A percentile compares a stretch with the other conserved stretches of the same genome.
Conservation (phyloP, 2,329 filamentous ascomycete genomes). For the Cladophialophora exuberans region DNA sequence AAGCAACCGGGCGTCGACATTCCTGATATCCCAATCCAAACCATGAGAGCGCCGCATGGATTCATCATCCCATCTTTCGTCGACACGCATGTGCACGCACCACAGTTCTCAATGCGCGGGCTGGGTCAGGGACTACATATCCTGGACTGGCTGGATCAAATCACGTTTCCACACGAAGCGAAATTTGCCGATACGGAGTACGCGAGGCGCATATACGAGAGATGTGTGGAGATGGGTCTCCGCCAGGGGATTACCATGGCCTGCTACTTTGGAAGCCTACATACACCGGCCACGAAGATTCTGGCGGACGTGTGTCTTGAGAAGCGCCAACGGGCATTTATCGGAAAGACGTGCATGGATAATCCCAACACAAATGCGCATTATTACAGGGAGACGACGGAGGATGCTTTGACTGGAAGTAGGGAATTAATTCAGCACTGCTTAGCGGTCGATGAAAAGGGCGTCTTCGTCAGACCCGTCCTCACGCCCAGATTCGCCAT, state of each 20-base stretch:
- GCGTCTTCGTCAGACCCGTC: slow-evolving; percentile 50
- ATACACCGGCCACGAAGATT: slow-evolving; percentile 60
- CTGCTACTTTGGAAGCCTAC: slow-evolving; percentile 62
- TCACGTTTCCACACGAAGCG: slow-evolving; percentile 68
- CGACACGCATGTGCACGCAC: slow-evolving; percentile 71
- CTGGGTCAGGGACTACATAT: slow-evolving; percentile 45
- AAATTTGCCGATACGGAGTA: slow-evolving; percentile 60
- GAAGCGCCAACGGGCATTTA: slow-evolving; percentile 61
- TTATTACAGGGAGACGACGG: slow-evolving; percentile 36
- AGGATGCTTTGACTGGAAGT: slow-evolving; percentile 29
- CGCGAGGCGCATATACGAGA: slow-evolving; percentile 55
- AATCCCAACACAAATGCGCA: slow-evolving; percentile 44
- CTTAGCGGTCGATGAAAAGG: slow-evolving; percentile 46
- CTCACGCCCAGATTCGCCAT: slow-evolving; percentile 62
- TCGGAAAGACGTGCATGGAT: slow-evolving; percentile 67
- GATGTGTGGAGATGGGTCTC: slow-evolving; percentile 61
- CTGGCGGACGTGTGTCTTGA: slow-evolving; percentile 58
- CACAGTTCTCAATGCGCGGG: slow-evolving; percentile 55
- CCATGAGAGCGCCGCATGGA: too few species aligned
- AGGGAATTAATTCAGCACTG: slow-evolving; percentile 44
- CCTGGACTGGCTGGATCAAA: slow-evolving; percentile 65
- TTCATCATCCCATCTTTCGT: slow-evolving; percentile 65
- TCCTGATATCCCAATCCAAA: slow-evolving; percentile 3
- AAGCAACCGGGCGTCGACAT: background rate
- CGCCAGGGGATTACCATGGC: slow-evolving; percentile 66